phyloP scores from a whole-genome alignment of 768 basidiomycete genomes.

The Lanmaoa rubissima region DNA sequence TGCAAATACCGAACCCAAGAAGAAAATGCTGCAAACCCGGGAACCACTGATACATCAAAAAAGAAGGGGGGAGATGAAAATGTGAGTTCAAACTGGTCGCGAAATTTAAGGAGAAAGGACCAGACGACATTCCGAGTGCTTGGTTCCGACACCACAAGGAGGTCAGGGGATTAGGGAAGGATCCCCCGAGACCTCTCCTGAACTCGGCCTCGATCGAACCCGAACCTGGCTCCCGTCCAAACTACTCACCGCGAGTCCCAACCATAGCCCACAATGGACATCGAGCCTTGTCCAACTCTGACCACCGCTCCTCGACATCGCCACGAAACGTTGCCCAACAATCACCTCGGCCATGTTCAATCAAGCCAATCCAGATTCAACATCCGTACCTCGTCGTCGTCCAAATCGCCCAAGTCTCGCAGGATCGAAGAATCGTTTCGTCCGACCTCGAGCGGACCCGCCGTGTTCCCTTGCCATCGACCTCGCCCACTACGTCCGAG shows the following conservation, averaged over 20 bases:
- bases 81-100: not conserved
- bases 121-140: conserved; percentile 3
- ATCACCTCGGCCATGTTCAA: not conserved
- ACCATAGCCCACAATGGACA: not conserved
- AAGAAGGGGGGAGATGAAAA: not conserved
- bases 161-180: not conserved
- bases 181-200: not conserved
- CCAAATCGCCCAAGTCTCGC: not conserved
- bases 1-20: not conserved
- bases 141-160: not conserved
- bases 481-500: not conserved
- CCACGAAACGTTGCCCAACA: not conserved
- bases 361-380: not conserved
- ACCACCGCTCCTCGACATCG: not conserved
- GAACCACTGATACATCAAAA: not conserved
- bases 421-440: not conserved
- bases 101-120: not conserved
- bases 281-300: not conserved
- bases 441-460: not conserved
- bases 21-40: not conserved
- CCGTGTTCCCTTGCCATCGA: not conserved
- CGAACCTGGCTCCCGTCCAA: not conserved
- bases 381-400: not conserved
- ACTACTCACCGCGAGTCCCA: not conserved
- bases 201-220: not conserved